Base-by-base conservation (phyloP, 441 rosid species). In the Mallotus japonicus region DNA sequence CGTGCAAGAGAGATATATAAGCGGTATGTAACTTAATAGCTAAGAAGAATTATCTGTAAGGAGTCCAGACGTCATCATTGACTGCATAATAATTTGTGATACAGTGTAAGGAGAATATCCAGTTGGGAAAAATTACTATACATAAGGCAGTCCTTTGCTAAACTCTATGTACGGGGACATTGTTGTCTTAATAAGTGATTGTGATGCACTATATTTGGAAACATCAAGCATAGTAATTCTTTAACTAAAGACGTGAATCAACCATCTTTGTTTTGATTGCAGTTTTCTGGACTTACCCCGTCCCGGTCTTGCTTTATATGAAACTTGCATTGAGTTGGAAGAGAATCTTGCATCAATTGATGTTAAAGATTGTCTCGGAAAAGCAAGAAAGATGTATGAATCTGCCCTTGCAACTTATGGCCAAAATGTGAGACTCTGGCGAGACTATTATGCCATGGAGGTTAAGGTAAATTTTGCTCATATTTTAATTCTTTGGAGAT, bases 281-380 rank as follows among this genome's bases (percentile, higher is more conserved):
- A 92, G 99, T 77, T 95, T 91, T 83, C 85, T 92, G 70, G 76
- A 86, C 69, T 76, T 92, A 76, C 96, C 97, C 5, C 91, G 70
- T 49, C 95, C 99, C 0, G 88, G 90, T 73, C 89, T 86, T 55
- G 82, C 60, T 40, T 81, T 91, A 32, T 90, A 84, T 74, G 81
- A 70, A 87, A 78, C 70, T 47, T 89, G 97, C 88, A 87, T 95
- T 46, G 94, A 92, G 71, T 76, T 95, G 83, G 99, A 94, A 84
- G 76, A 76, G 50, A 86, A 81, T 69, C 87, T 87, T 67, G 88
- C 92, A 13, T 86, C 87, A 28, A 47, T 46, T 56, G 90, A 92
- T 47, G 82, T 84, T 70, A 86, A 81, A 77, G 85, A 83, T 76
- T 78, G 87, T 73, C 88, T 92, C 22, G 80, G n/a, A 67, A 87